Percentiles rank a stretch among this genome's conserved stretches.
Evolutionary conservation across 331 rosid genomes (phyloP).

Genomic region (Quercus lobata): DNA sequence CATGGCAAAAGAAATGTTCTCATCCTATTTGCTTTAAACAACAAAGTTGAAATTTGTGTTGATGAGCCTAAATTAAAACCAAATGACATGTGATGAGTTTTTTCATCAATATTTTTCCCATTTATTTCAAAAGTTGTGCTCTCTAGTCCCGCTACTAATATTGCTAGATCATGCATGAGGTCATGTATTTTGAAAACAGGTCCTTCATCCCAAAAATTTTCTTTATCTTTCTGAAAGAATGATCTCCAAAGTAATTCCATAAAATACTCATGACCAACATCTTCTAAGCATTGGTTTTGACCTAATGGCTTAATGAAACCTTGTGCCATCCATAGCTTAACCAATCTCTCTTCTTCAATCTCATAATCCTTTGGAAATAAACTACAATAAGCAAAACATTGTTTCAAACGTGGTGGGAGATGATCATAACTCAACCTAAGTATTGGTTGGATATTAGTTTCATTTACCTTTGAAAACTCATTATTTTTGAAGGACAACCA

Average conservation of each 20-base stretch:
- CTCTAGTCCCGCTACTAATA: not conserved
- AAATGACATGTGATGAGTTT: not conserved
- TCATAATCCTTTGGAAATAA: too few species aligned
- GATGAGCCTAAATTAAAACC: not conserved
- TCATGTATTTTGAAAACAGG: not conserved
- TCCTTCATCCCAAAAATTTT: too few species aligned
- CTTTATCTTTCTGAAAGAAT: not conserved
- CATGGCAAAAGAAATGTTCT: not conserved
- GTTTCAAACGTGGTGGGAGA: too few species aligned
- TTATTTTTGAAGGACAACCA: not conserved
- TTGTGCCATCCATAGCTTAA: slow-evolving; percentile 18
- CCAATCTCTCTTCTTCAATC: accelerated
- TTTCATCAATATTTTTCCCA: not conserved
- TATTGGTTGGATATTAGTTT: accelerated
- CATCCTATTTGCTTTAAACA: not conserved
- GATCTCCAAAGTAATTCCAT: not conserved
- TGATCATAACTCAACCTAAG: too few species aligned
- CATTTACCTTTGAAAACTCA: not conserved
- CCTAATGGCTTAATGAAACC: not conserved
- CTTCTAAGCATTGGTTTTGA: not conserved
- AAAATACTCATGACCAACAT: slow-evolving; percentile 7
- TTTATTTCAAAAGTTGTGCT: not conserved
- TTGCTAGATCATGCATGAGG: not conserved
- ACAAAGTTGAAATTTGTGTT: not conserved
- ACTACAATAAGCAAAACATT: too few species aligned